Evolutionary conservation across 1,284 basidiomycete genomes (phyloP).

Genomic region (Irpex rosettiformis): DNA sequence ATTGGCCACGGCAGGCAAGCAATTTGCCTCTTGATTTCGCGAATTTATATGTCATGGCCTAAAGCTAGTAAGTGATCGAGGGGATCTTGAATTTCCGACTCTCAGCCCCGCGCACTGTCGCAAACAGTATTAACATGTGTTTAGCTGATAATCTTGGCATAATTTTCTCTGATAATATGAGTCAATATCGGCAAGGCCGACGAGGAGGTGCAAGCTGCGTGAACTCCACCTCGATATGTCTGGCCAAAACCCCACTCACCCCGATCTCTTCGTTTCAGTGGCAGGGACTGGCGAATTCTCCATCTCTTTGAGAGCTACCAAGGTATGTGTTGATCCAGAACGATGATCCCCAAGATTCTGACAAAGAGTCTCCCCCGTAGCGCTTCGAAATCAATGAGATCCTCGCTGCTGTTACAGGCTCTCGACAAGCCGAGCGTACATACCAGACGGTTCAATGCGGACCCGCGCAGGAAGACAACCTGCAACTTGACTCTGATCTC

Average conservation of each 20-base stretch:
- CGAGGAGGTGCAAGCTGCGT: not conserved
- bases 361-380: not conserved
- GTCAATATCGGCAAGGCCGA: not conserved
- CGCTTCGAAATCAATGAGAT: slow-evolving; percentile 32
- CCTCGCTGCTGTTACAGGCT: slow-evolving; percentile 28
- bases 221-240: not conserved
- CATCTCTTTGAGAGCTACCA: not conserved
- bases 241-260: not conserved
- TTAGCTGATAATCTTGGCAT: slow-evolving; percentile 1
- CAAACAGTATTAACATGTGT: not conserved
- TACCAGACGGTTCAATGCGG: slow-evolving; percentile 45
- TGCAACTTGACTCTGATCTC: slow-evolving; percentile 64
- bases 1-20: too few relatives aligned
- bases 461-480: slow-evolving; percentile 40
- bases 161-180: not conserved
- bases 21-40: too few relatives aligned
- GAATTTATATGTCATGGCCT: too few relatives aligned
- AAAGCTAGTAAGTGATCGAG: too few relatives aligned
- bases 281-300: not conserved
- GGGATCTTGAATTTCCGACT: too few relatives aligned
- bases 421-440: slow-evolving; percentile 29
- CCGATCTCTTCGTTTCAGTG: not conserved
- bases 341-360: not conserved
- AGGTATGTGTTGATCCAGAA: not conserved
- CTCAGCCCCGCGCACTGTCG: too few relatives aligned